These are phyloP conservation scores for Candida frijolesensis DNA, from an alignment of 1,139 yeast species.

Conservation along the genomic window DNA sequence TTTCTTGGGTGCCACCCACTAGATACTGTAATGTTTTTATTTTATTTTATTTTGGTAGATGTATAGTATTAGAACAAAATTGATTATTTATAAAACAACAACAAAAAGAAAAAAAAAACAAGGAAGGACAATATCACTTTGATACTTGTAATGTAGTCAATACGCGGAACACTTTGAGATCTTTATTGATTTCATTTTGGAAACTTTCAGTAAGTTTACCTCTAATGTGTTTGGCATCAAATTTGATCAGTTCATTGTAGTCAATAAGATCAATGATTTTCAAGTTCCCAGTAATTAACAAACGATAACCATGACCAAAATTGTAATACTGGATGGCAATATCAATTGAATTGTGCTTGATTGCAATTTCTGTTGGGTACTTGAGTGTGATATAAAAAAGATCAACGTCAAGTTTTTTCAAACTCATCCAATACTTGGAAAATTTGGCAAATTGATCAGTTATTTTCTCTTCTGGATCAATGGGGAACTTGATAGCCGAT, in stretches of 20 bases:
- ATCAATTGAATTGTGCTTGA: conserved; percentile 6
- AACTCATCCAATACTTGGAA: conserved; percentile 21
- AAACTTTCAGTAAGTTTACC: background rate
- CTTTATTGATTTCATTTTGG: background rate
- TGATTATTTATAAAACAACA: background rate
- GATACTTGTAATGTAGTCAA: background rate
- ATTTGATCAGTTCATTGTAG: conserved; percentile 4
- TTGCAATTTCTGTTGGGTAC: conserved; percentile 25
- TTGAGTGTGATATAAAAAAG: conserved; percentile 30
- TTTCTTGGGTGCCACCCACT: conserved; percentile 58
- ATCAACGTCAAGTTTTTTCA: conserved; percentile 28
- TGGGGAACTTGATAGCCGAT: conserved; percentile 4
- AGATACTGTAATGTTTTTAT: conserved; percentile 4
- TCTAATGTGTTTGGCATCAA: conserved; percentile 1
- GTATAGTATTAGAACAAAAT: background rate
- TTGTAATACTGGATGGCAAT: conserved; percentile 18
- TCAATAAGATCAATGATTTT: conserved; percentile 3
- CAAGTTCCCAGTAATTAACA: conserved; percentile 6
- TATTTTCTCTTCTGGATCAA: conserved; percentile 3
- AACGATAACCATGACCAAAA: conserved; percentile 16
- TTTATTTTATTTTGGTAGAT: background rate
- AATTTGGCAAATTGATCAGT: conserved; percentile 20
- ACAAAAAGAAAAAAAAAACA: background rate
- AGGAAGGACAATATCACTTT: background rate
- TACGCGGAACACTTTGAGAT: conserved; percentile 1